phyloP scores from a whole-genome alignment of 495 filamentous ascomycete species.

The Tuber borchii region DNA sequence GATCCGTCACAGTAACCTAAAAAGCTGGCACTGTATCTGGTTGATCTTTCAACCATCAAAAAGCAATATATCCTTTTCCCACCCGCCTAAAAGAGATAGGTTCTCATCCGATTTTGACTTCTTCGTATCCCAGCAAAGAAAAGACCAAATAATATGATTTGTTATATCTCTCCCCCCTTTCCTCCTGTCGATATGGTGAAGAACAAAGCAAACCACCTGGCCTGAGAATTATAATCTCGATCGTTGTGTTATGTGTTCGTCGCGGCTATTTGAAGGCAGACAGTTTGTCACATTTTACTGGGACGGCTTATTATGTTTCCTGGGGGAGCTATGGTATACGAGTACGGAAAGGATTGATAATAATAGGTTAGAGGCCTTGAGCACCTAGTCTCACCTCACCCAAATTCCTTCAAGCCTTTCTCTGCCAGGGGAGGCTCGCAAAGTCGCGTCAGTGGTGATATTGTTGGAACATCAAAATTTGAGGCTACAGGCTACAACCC shows the following conservation, averaged over 20 bases:
- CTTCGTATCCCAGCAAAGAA: background rate
- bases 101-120: background rate
- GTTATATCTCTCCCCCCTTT: background rate
- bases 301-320: background rate
- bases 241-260: background rate
- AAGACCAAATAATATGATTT: background rate
- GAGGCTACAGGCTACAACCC: background rate
- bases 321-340: background rate
- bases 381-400: background rate
- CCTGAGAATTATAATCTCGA: conserved; percentile 3
- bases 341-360: background rate
- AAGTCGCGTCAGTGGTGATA: background rate
- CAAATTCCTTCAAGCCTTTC: conserved; percentile 2
- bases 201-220: background rate
- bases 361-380: background rate
- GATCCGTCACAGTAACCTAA: conserved; percentile 31
- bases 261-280: background rate
- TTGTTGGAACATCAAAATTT: background rate
- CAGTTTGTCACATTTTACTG: background rate
- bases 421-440: background rate
- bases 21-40: conserved; percentile 29
- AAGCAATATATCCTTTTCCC: conserved; percentile 26
- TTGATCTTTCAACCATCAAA: conserved; percentile 26
- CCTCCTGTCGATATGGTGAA: background rate
- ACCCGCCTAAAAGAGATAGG: conserved; percentile 5